Percentiles rank a stretch among this genome's conserved stretches.
These are phyloP conservation scores for Aspergillus sp. DNA, from an alignment of 2,329 filamentous ascomycete genomes.

Conservation along the genomic window DNA sequence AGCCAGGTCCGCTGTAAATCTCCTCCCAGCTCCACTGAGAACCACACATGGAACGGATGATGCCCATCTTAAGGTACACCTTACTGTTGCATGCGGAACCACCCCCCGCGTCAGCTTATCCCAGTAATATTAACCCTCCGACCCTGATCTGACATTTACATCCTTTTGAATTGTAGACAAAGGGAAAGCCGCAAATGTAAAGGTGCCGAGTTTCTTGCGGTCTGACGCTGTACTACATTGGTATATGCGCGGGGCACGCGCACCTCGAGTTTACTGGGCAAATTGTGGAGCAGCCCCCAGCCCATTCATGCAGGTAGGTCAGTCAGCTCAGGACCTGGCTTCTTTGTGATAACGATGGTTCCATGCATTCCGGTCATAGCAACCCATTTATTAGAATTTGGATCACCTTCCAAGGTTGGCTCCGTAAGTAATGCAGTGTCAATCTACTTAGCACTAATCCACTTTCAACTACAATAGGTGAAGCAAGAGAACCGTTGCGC, in stretches of 20 bases:
- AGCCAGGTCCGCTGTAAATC: slow-evolving; percentile 19
- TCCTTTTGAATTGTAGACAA: slow-evolving; percentile 8
- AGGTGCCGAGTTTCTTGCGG: neutral
- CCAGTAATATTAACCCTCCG: slow-evolving; percentile 12
- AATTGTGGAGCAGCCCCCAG: slow-evolving; percentile 4
- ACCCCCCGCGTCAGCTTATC: slow-evolving; percentile 17
- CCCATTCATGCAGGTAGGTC: slow-evolving; percentile 3
- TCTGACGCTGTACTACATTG: neutral
- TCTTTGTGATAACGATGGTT: slow-evolving; percentile 1
- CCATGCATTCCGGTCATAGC: neutral
- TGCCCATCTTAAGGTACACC: slow-evolving; percentile 15
- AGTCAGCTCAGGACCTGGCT: slow-evolving; percentile 7
- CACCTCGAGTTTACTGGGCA: neutral
- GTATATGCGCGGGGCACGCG: slow-evolving; percentile 4
- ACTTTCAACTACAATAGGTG: neutral
- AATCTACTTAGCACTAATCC: neutral
- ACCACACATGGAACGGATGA: slow-evolving; percentile 19
- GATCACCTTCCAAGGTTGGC: neutral
- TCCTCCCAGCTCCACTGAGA: slow-evolving; percentile 20
- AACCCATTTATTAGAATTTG: neutral
- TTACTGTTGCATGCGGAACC: slow-evolving; percentile 12
- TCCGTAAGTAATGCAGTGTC: neutral
- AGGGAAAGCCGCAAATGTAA: neutral
- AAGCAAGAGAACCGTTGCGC: neutral
- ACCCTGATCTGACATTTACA: slow-evolving; percentile 8